A percentile compares a stretch with the other conserved stretches of the same genome.
These are phyloP conservation scores for Glebionis coronaria DNA, from an alignment of 129 eudicot species.

Conservation along the genomic window DNA sequence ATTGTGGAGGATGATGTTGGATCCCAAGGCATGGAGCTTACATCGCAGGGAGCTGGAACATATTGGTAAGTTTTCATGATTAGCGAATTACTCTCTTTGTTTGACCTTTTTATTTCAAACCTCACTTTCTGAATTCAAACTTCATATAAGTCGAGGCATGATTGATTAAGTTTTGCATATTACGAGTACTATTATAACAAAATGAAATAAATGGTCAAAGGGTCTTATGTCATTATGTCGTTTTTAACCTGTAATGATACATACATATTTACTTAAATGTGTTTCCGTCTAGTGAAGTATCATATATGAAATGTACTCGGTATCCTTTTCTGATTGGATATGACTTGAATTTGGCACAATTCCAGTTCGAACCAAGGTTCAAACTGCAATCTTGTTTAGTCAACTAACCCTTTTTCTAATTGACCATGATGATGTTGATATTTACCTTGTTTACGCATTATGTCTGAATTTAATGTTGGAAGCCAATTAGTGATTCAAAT, in stretches of 20 bases:
- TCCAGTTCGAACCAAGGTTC: background rate
- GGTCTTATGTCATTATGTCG: too few relatives aligned
- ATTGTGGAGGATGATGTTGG: slow-evolving; percentile 99
- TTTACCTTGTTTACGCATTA: background rate
- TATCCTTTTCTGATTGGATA: background rate
- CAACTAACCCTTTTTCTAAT: slow-evolving; percentile 3
- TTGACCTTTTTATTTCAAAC: slow-evolving; percentile 2
- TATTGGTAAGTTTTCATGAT: slow-evolving; percentile 65
- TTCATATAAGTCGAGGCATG: too few relatives aligned
- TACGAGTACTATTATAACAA: too few relatives aligned
- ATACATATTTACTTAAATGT: background rate
- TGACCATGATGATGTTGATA: background rate
- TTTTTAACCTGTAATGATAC: background rate
- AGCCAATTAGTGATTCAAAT: slow-evolving; percentile 5
- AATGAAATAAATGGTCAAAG: too few relatives aligned
- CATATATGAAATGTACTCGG: background rate
- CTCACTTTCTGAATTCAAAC: background rate
- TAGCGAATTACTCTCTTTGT: background rate
- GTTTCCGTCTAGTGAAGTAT: background rate
- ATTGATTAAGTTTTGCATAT: too few relatives aligned
- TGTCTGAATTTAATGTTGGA: background rate
- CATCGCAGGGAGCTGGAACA: slow-evolving; percentile 99
- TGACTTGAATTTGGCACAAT: background rate
- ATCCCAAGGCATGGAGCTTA: slow-evolving; percentile 99
- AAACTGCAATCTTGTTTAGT: background rate